phyloP scores from a whole-genome alignment of 2,329 filamentous ascomycete species.

The Colletotrichum lini region DNA sequence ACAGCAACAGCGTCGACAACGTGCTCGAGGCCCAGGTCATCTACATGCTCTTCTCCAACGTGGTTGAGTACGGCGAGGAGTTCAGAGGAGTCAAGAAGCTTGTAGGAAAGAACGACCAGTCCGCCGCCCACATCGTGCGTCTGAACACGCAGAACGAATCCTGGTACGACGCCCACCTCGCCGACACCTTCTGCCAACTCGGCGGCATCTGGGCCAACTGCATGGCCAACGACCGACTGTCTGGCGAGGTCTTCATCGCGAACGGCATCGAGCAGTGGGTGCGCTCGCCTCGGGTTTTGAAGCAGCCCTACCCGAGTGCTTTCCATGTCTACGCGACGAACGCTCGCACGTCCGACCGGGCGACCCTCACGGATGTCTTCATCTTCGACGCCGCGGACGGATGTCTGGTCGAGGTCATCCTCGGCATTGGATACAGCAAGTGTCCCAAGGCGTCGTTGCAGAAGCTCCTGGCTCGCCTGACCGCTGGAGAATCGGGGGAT shows the following conservation, averaged over 20 bases:
- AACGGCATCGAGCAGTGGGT: slow-evolving; percentile 51
- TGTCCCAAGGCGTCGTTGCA: slow-evolving; percentile 26
- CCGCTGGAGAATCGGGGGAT: background rate
- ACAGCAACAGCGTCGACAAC: background rate
- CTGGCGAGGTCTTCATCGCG: slow-evolving; percentile 52
- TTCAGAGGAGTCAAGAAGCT: slow-evolving; percentile 53
- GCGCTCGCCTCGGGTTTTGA: slow-evolving; percentile 46
- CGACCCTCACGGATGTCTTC: background rate
- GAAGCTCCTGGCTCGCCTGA: slow-evolving; percentile 21
- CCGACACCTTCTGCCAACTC: slow-evolving; percentile 54
- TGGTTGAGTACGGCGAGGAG: background rate
- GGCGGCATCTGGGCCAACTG: slow-evolving; percentile 55
- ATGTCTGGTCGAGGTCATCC: slow-evolving; percentile 23
- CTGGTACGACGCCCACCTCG: slow-evolving; percentile 48
- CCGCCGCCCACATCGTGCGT: slow-evolving; percentile 49
- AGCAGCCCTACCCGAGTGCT: background rate
- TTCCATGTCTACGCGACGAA: slow-evolving; percentile 25
- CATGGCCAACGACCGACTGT: slow-evolving; percentile 48
- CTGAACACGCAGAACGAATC: slow-evolving; percentile 39
- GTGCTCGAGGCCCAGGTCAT: background rate
- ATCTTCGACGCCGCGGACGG: background rate
- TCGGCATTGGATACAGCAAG: slow-evolving; percentile 38
- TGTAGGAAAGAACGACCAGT: slow-evolving; percentile 47
- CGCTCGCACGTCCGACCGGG: background rate
- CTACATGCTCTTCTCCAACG: background rate